A percentile compares a stretch with the other conserved stretches of the same genome.
Evolutionary conservation across 2,329 filamentous ascomycete species (phyloP).

Genomic region (Apiospora hydei): DNA sequence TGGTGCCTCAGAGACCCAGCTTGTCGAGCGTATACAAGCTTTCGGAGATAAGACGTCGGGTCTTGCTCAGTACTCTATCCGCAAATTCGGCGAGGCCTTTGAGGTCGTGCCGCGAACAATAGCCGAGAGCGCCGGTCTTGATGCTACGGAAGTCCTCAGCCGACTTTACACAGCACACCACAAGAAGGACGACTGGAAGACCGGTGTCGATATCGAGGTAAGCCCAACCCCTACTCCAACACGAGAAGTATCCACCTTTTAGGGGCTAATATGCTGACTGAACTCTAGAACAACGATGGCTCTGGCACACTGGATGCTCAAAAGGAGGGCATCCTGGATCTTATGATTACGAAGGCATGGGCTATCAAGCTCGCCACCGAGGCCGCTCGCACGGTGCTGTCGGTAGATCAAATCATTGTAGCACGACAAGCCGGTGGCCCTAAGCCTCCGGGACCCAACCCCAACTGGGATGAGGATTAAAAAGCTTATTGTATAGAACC

Average conservation of each 20-base stretch:
- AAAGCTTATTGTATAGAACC: slow-evolving; percentile 15
- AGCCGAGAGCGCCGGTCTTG: slow-evolving; percentile 92
- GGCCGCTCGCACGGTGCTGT: slow-evolving; percentile 89
- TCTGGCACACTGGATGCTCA: slow-evolving; percentile 86
- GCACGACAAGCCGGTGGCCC: slow-evolving; percentile 96
- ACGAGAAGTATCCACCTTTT: background rate
- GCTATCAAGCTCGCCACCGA: slow-evolving; percentile 97
- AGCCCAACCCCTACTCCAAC: slow-evolving; percentile 31
- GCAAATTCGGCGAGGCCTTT: slow-evolving; percentile 96
- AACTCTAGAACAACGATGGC: slow-evolving; percentile 71
- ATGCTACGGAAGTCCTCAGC: slow-evolving; percentile 95
- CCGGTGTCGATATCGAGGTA: slow-evolving; percentile 92
- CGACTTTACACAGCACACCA: slow-evolving; percentile 92
- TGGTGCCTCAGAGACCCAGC: slow-evolving; percentile 91
- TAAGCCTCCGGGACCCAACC: slow-evolving; percentile 94
- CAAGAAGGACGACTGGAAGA: slow-evolving; percentile 85
- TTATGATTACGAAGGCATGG: slow-evolving; percentile 93
- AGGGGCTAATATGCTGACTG: slow-evolving; percentile 31
- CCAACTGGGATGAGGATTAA: slow-evolving; percentile 73
- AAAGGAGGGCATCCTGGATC: slow-evolving; percentile 88
- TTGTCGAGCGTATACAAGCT: slow-evolving; percentile 89
- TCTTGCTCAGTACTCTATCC: slow-evolving; percentile 93
- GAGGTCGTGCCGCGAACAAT: slow-evolving; percentile 95
- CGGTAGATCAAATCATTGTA: slow-evolving; percentile 98
- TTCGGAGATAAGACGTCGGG: slow-evolving; percentile 93